Percentiles rank a stretch among this genome's conserved stretches.
These are phyloP conservation scores for Cystobasidium sp. DNA, from an alignment of 1,284 basidiomycete species.

Conservation along the genomic window DNA sequence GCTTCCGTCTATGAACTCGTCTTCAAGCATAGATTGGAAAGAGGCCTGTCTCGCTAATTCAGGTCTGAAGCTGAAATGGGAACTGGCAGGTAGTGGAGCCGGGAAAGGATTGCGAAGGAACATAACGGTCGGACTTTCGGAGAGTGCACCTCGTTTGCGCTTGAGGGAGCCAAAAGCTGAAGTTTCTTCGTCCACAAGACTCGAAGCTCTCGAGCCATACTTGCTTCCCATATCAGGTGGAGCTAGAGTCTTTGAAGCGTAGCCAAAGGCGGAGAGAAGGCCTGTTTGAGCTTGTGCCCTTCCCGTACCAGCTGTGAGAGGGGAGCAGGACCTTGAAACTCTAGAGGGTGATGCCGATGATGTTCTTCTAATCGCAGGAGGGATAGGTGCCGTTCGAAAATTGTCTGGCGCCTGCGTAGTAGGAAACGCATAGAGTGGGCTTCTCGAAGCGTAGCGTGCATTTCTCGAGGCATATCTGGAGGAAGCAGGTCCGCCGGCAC, in stretches of 20 bases:
- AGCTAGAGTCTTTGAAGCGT: conserved; percentile 1
- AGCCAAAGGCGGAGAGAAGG: conserved; percentile 1
- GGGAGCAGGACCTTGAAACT: conserved; percentile 3
- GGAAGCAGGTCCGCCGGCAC: neutral
- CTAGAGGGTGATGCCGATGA: conserved; percentile 14
- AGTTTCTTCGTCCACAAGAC: conserved; percentile 4
- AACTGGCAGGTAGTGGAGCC: conserved; percentile 4
- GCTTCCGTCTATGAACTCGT: neutral
- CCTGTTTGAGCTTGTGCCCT: neutral
- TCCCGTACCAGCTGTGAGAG: neutral
- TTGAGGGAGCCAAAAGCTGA: neutral
- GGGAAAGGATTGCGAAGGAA: conserved; percentile 42
- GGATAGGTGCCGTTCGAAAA: conserved; percentile 6
- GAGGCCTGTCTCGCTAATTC: neutral
- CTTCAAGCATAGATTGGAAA: neutral
- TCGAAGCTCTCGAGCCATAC: conserved; percentile 1
- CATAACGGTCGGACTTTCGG: conserved; percentile 37
- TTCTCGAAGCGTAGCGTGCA: conserved; percentile 24
- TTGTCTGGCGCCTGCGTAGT: neutral
- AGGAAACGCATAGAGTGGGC: conserved; percentile 23
- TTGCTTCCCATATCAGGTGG: neutral
- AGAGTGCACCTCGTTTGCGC: conserved; percentile 12
- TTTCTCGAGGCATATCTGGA: conserved; percentile 18
- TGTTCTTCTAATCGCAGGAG: neutral
- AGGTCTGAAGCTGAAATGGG: neutral